A percentile compares a stretch with the other conserved stretches of the same genome.
Evolutionary conservation across 1,284 basidiomycete species (phyloP).

Genomic region (Sutorius eximius): DNA sequence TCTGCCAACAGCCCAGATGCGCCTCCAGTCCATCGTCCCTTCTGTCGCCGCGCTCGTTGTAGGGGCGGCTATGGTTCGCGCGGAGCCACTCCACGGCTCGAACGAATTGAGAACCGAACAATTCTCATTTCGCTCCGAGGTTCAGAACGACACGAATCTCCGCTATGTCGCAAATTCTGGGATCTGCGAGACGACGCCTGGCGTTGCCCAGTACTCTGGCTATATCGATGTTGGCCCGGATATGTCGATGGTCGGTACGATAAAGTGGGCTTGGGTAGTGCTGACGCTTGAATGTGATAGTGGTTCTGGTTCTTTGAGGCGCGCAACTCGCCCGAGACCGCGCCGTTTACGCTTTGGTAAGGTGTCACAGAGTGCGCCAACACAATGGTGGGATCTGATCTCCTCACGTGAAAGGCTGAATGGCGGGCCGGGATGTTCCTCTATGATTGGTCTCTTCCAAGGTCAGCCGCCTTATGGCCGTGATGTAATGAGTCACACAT

Average conservation of each 20-base stretch:
- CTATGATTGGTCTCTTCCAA: slow-evolving; percentile 48
- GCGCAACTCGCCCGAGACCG: slow-evolving; percentile 54
- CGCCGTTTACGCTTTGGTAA: slow-evolving; percentile 67
- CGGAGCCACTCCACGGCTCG: background rate
- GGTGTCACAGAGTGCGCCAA: slow-evolving; percentile 2
- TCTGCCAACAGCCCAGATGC: slow-evolving; percentile 12
- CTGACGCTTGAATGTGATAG: slow-evolving; percentile 31
- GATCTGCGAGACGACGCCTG: slow-evolving; percentile 71
- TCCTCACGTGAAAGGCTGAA: slow-evolving; percentile 31
- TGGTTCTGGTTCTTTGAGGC: slow-evolving; percentile 78
- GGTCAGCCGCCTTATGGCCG: slow-evolving; percentile 16
- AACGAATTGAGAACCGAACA: background rate
- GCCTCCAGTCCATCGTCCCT: background rate
- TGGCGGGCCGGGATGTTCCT: slow-evolving; percentile 41
- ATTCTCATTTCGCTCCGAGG: slow-evolving; percentile 18
- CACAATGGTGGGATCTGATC: slow-evolving; percentile 24
- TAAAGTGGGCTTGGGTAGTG: background rate
- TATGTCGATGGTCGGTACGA: slow-evolving; percentile 55
- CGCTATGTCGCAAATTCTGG: slow-evolving; percentile 64
- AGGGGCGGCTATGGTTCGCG: background rate
- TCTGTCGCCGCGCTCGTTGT: background rate
- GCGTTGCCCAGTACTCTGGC: slow-evolving; percentile 66
- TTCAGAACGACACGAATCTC: slow-evolving; percentile 32
- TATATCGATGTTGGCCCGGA: slow-evolving; percentile 61
- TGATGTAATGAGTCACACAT: background rate